Conservation (phyloP, 176 grass and related monocot genomes). For the Aegilops longissima region DNA sequence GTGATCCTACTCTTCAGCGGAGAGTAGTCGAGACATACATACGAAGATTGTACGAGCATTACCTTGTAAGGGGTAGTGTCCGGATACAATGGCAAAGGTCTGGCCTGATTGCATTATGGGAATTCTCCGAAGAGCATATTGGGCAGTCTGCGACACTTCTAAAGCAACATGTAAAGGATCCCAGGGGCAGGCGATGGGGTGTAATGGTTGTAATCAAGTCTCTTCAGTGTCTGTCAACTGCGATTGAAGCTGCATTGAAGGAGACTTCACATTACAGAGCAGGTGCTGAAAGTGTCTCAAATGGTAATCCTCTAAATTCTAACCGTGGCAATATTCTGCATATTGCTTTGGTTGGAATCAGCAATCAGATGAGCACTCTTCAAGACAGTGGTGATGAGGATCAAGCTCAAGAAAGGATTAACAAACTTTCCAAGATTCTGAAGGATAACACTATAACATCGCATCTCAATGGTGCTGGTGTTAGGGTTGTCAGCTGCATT, state of each 20-base stretch:
- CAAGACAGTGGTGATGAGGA: conserved; percentile 99
- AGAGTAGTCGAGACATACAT: conserved; percentile 98
- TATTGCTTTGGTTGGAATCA: conserved; percentile 97
- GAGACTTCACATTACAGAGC: conserved; percentile 48
- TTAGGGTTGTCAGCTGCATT: conserved; percentile 88
- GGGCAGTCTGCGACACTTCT: conserved; percentile 27
- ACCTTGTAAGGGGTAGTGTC: conserved; percentile 80
- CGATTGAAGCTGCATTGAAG: conserved; percentile 77
- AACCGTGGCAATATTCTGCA: conserved; percentile 81
- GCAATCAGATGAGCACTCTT: conserved; percentile 95
- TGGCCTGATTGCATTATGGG: conserved; percentile 90
- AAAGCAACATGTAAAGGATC: conserved; percentile 50
- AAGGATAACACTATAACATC: conserved; percentile 71
- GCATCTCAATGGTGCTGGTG: conserved; percentile 66
- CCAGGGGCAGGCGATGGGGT: conserved; percentile 69
- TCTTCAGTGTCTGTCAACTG: conserved; percentile 74
- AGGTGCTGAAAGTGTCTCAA: conserved; percentile 35
- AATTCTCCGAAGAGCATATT: conserved; percentile 85
- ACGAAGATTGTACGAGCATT: conserved; percentile 93
- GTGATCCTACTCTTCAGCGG: conserved; percentile 87
- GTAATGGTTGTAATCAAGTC: conserved; percentile 96
- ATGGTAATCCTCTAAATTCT: conserved; percentile 38
- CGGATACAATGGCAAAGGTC: conserved; percentile 90
- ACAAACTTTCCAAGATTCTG: conserved; percentile 92
- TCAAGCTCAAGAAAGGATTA: conserved; percentile 95